Evolutionary conservation across 345 rosid species (phyloP).

Genomic region (Moricandia moricandioides): DNA sequence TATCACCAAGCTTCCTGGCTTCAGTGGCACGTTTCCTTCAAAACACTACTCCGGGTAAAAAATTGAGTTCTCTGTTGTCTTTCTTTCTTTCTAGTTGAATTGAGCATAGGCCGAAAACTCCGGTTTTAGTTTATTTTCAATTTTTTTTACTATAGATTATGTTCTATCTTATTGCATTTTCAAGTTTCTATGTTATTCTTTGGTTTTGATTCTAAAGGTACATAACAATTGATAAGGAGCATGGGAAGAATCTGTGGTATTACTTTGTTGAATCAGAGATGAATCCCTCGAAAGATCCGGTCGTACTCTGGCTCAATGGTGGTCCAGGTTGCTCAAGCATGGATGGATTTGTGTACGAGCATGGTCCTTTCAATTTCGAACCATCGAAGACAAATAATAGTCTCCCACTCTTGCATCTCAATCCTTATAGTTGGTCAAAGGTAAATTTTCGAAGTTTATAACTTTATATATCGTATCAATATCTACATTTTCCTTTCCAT

Average conservation of each 20-base stretch:
- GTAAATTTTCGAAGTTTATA: conserved; percentile 31
- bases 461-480: neutral
- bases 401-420: conserved; percentile 60
- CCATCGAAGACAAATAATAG: conserved; percentile 37
- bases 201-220: conserved; percentile 49
- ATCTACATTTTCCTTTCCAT: neutral
- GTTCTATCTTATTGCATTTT: neutral
- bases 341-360: conserved; percentile 87
- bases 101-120: neutral
- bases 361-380: conserved; percentile 85
- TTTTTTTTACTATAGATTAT: neutral
- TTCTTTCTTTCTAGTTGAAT: neutral
- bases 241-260: conserved; percentile 68
- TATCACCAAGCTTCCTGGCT: conserved; percentile 68
- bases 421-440: conserved; percentile 93
- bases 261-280: conserved; percentile 76
- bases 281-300: conserved; percentile 65
- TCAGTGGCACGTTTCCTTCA: conserved; percentile 61
- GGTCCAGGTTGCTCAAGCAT: conserved; percentile 99
- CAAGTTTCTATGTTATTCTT: neutral
- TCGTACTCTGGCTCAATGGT: conserved; percentile 94
- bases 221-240: conserved; percentile 56
- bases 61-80: neutral
- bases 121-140: neutral
- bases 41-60: conserved; percentile 81